Conservation (phyloP, 257 asterid genomes). For the Capsicum pubescens region DNA sequence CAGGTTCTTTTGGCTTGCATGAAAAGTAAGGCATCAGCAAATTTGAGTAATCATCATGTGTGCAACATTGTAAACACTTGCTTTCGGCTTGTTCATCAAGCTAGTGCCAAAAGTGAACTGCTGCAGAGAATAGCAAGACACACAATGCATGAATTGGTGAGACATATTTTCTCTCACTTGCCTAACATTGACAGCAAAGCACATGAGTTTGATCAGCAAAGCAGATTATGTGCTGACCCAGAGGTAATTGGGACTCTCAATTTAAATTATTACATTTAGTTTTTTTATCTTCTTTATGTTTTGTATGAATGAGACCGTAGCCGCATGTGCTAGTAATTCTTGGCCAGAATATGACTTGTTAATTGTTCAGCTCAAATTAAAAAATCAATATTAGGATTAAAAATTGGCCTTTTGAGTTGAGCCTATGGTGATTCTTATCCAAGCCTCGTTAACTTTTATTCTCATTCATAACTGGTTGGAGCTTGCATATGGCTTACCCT, state of each 20-base stretch:
- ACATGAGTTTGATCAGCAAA: slow-evolving; percentile 21
- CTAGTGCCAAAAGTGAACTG: slow-evolving; percentile 31
- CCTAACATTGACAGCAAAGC: slow-evolving; percentile 16
- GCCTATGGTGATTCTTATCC: slow-evolving; percentile 12
- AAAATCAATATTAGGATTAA: background rate
- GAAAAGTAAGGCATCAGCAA: slow-evolving; percentile 27
- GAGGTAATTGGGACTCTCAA: slow-evolving; percentile 20
- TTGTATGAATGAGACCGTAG: slow-evolving; percentile 14
- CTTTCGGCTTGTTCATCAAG: slow-evolving; percentile 31
- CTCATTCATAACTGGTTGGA: slow-evolving; percentile 18
- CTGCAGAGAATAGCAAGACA: slow-evolving; percentile 31
- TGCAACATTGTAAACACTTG: slow-evolving; percentile 32
- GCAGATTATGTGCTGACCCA: slow-evolving; percentile 13
- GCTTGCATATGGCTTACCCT: slow-evolving; percentile 12
- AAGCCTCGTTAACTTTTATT: background rate
- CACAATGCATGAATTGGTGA: slow-evolving; percentile 29
- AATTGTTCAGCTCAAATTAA: background rate
- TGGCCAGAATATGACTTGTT: slow-evolving; percentile 1
- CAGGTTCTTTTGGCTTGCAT: slow-evolving; percentile 32
- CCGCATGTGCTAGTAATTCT: slow-evolving; percentile 16
- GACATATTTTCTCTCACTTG: slow-evolving; percentile 28
- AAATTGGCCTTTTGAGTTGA: slow-evolving; percentile 7
- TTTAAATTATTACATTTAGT: background rate
- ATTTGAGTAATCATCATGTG: slow-evolving; percentile 28
- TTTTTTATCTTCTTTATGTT: background rate